These are phyloP conservation scores for Chloroidium sp. DNA, from an alignment of 163 green algal genomes.

Conservation along the genomic window DNA sequence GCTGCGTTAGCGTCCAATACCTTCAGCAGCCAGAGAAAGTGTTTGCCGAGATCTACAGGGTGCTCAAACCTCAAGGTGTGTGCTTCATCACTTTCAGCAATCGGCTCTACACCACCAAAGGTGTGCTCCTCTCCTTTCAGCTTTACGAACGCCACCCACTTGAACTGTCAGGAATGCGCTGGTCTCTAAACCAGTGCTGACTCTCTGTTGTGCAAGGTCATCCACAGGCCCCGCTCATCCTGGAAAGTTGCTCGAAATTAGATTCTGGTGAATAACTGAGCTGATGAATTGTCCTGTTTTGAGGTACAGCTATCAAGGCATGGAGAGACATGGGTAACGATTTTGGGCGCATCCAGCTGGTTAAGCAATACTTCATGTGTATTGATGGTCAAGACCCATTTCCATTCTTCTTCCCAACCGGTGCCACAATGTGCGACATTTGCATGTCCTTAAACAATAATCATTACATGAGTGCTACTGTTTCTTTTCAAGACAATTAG, in stretches of 20 bases:
- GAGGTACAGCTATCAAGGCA: conserved; percentile 17
- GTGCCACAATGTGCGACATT: too few species aligned
- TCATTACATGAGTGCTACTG: too few species aligned
- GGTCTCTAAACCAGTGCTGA: not conserved
- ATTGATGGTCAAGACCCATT: conserved; percentile 21
- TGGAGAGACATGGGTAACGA: conserved; percentile 34
- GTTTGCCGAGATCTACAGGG: conserved; percentile 72
- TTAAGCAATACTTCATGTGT: conserved; percentile 67
- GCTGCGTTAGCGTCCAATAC: conserved; percentile 73
- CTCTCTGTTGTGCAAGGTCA: not conserved
- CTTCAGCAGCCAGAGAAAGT: conserved; percentile 75
- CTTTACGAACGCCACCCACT: not conserved
- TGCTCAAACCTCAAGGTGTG: conserved; percentile 78
- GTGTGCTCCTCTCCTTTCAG: not conserved
- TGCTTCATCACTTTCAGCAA: conserved; percentile 80
- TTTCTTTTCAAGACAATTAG: too few species aligned
- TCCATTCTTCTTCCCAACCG: too few species aligned
- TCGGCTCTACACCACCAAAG: conserved; percentile 84
- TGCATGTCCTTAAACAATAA: too few species aligned
- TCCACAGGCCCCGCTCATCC: not conserved
- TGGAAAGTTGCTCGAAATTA: not conserved
- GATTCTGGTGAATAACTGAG: not conserved
- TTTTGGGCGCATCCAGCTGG: conserved; percentile 56
- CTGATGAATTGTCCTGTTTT: not conserved
- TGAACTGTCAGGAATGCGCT: not conserved